Percentiles rank a stretch among this genome's conserved stretches.
phyloP scores from a whole-genome alignment of 371 early-diverging fungal species.

The Mucor mucedo region DNA sequence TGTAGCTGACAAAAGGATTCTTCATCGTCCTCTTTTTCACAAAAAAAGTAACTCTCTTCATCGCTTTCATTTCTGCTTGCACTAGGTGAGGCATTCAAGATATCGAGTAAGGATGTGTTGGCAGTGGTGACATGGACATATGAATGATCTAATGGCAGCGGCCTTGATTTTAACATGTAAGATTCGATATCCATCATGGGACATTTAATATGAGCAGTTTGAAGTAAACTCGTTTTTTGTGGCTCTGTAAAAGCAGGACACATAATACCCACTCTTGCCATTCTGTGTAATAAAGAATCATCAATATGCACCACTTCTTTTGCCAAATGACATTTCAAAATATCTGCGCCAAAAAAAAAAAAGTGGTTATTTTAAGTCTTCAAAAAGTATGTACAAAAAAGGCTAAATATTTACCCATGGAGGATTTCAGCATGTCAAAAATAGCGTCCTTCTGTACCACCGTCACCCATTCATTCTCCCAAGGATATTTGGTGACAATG shows the following conservation, averaged over 20 bases:
- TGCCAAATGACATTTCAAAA: neutral
- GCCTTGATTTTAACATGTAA: neutral
- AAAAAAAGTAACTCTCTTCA: constrained; percentile 1
- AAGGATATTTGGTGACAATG: neutral
- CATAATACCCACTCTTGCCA: neutral
- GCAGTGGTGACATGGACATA: neutral
- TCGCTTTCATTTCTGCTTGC: neutral
- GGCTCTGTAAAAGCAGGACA: neutral
- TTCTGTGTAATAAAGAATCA: neutral
- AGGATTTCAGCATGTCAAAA: neutral
- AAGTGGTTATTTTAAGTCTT: too few species aligned
- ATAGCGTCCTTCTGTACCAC: neutral
- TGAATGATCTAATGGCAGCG: neutral
- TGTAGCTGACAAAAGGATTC: neutral
- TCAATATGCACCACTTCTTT: neutral
- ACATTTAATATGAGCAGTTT: neutral
- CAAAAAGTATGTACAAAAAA: too few species aligned
- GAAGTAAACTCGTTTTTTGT: neutral
- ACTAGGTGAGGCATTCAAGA: neutral
- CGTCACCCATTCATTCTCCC: neutral
- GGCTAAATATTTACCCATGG: neutral
- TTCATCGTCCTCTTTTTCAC: neutral
- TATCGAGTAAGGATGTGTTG: neutral
- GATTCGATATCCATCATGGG: neutral
- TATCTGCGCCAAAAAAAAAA: neutral